These are phyloP conservation scores for Silene vulgaris DNA, from an alignment of 179 eudicot genomes.

Conservation along the genomic window DNA sequence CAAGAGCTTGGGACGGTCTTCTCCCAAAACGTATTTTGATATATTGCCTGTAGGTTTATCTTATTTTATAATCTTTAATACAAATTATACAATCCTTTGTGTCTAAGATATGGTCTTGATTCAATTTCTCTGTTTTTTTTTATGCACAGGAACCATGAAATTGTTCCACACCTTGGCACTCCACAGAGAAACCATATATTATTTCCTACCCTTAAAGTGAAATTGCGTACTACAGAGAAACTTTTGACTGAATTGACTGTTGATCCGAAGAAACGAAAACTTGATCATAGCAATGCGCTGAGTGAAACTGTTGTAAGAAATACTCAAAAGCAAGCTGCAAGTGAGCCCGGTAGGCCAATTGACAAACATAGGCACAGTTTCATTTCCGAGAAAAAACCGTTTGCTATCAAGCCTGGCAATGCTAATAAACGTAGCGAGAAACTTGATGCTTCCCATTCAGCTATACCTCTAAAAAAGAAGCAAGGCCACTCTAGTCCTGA, in stretches of 20 bases:
- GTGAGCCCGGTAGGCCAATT: constrained; percentile 14
- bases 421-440: constrained; percentile 17
- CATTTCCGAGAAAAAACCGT: constrained; percentile 10
- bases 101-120: constrained; percentile 7
- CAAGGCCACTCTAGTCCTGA: constrained; percentile 15
- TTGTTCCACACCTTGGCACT: constrained; percentile 33
- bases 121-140: constrained; percentile 19
- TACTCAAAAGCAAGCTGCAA: constrained; percentile 17
- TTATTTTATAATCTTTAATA: neutral
- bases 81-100: constrained; percentile 8
- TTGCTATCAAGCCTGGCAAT: constrained; percentile 18
- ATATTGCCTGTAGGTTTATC: constrained; percentile 36
- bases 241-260: neutral
- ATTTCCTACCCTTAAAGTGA: constrained; percentile 21
- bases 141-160: constrained; percentile 36
- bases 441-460: constrained; percentile 9
- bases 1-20: constrained; percentile 41
- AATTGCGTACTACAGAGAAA: constrained; percentile 6
- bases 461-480: constrained; percentile 15
- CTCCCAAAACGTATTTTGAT: constrained; percentile 38
- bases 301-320: constrained; percentile 18
- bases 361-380: constrained; percentile 7
- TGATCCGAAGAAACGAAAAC: constrained; percentile 20
- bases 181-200: constrained; percentile 35
- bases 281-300: neutral